These are phyloP conservation scores for Coffea eugenioides DNA, from an alignment of 257 asterid genomes.

Conservation along the genomic window DNA sequence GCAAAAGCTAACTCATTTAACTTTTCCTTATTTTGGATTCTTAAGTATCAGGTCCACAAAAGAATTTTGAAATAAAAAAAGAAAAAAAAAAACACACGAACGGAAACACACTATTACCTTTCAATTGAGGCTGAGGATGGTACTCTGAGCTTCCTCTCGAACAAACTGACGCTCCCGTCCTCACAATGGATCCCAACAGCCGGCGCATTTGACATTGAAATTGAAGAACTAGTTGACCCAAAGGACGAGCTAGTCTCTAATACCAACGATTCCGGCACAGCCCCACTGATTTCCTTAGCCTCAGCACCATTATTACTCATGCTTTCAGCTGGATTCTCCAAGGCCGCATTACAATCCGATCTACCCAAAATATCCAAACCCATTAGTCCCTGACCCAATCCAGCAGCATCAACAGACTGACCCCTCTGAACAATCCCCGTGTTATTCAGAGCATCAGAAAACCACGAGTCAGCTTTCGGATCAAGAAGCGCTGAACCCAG, in stretches of 20 bases:
- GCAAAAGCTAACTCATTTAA: background rate
- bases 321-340: constrained; percentile 46
- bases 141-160: constrained; percentile 51
- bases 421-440: constrained; percentile 62
- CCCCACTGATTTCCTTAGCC: constrained; percentile 19
- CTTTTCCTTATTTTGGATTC: background rate
- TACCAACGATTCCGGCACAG: constrained; percentile 52
- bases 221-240: constrained; percentile 68
- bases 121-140: constrained; percentile 70
- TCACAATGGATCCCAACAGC: constrained; percentile 50
- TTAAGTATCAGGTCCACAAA: background rate
- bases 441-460: constrained; percentile 61
- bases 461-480: constrained; percentile 74
- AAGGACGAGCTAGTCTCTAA: constrained; percentile 81
- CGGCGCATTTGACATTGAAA: constrained; percentile 64
- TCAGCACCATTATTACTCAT: constrained; percentile 37
- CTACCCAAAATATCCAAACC: constrained; percentile 33
- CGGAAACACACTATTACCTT: constrained; percentile 38
- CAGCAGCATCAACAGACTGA: constrained; percentile 54
- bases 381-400: constrained; percentile 35
- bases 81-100: background rate
- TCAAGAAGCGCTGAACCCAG: constrained; percentile 53
- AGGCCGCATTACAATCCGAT: constrained; percentile 27
- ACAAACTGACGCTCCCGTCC: constrained; percentile 45
- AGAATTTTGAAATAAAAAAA: background rate